Evolutionary conservation across 2,329 filamentous ascomycete genomes (phyloP).

Genomic region (Arthrobotrys entomopaga): DNA sequence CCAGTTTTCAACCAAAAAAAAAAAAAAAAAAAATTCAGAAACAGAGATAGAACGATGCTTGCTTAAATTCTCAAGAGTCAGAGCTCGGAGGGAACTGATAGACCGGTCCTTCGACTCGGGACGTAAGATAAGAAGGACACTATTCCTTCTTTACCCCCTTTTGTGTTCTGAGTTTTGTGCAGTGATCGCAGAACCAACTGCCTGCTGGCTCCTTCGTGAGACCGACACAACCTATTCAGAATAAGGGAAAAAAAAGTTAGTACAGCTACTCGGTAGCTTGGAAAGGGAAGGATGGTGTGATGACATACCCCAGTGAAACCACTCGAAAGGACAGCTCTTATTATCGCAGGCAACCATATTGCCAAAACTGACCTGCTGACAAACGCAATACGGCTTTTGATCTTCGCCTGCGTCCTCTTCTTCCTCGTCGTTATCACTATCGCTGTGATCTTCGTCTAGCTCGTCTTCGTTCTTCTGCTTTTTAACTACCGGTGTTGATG

Average conservation of each 20-base stretch:
- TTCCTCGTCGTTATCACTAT: slow-evolving; percentile 64
- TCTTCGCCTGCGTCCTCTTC: slow-evolving; percentile 80
- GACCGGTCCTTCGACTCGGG: slow-evolving; percentile 43
- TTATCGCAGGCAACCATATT: slow-evolving; percentile 93
- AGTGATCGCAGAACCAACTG: slow-evolving; percentile 55
- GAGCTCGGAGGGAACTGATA: slow-evolving; percentile 17
- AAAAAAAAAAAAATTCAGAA: background rate
- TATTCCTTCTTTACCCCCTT: slow-evolving; percentile 55
- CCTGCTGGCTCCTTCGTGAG: slow-evolving; percentile 51
- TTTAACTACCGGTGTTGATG: slow-evolving; percentile 13
- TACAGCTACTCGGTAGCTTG: background rate
- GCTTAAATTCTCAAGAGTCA: background rate
- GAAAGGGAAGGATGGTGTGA: background rate
- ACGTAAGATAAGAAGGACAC: slow-evolving; percentile 37
- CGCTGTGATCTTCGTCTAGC: slow-evolving; percentile 51
- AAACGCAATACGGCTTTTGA: slow-evolving; percentile 81
- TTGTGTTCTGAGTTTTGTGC: slow-evolving; percentile 48
- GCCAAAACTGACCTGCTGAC: slow-evolving; percentile 83
- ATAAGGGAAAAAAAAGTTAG: slow-evolving; percentile 8
- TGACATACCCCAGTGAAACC: slow-evolving; percentile 72
- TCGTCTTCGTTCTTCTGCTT: slow-evolving; percentile 51
- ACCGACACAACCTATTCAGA: slow-evolving; percentile 41
- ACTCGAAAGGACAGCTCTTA: slow-evolving; percentile 80
- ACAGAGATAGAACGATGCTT: background rate
- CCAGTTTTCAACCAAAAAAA: background rate